phyloP scores from a whole-genome alignment of 305 asterid genomes.

The Fraxinus platypoda region DNA sequence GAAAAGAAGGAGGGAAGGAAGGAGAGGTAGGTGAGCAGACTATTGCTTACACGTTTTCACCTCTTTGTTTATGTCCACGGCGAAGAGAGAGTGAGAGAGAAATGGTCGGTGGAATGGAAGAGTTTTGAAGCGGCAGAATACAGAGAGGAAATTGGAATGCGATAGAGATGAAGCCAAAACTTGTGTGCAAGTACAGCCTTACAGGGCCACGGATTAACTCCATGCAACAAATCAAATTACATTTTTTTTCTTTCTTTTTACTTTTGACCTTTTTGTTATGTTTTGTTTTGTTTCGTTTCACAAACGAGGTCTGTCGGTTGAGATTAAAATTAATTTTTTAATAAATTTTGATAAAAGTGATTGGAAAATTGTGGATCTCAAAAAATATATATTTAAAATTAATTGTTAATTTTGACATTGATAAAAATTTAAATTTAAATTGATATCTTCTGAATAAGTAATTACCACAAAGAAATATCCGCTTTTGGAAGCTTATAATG shows the following conservation, averaged over 20 bases:
- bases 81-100: neutral
- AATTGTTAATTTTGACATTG: too few species aligned
- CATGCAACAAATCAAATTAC: neutral
- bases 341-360: too few species aligned
- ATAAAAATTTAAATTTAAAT: too few species aligned
- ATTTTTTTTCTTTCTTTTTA: neutral
- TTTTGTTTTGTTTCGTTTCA: too few species aligned
- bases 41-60: constrained; percentile 30
- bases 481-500: too few species aligned
- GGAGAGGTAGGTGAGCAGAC: constrained; percentile 35
- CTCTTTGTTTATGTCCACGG: neutral
- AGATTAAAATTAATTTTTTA: too few species aligned
- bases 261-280: neutral
- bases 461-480: too few species aligned
- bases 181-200: neutral
- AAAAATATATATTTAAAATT: too few species aligned
- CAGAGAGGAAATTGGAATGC: neutral
- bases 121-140: neutral
- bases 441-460: too few species aligned
- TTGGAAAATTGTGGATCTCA: too few species aligned
- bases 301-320: too few species aligned
- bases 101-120: neutral
- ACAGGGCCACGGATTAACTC: neutral
- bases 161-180: neutral
- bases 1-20: constrained; percentile 1